Conservation (phyloP, 164 flowering plant genomes). For the Aristolochia fimbriata region DNA sequence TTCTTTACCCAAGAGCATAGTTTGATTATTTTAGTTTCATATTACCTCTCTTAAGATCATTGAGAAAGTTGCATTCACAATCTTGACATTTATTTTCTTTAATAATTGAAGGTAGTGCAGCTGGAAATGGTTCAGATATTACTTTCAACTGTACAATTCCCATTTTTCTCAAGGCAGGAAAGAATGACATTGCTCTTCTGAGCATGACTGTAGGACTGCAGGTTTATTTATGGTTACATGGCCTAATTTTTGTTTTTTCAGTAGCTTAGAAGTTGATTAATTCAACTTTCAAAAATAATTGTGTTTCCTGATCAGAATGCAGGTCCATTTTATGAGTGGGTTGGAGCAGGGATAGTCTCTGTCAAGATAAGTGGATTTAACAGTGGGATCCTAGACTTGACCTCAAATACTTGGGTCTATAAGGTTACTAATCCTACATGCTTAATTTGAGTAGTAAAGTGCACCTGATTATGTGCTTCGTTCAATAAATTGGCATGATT, state of each 20-base stretch:
- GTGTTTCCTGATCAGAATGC: conserved; percentile 46
- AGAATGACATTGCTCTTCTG: conserved; percentile 76
- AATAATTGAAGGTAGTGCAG: conserved; percentile 50
- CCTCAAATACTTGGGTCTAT: conserved; percentile 56
- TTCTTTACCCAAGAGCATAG: background rate
- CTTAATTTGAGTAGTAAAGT: no score
- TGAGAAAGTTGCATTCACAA: background rate
- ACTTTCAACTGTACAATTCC: conserved; percentile 45
- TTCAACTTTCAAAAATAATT: background rate
- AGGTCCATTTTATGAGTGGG: conserved; percentile 83
- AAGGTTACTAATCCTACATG: conserved; percentile 39
- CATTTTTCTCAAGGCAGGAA: conserved; percentile 69
- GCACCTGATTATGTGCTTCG: no score
- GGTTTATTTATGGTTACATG: conserved; percentile 23
- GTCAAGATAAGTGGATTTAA: conserved; percentile 59
- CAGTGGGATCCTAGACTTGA: conserved; percentile 57
- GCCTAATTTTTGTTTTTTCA: background rate
- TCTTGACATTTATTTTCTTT: conserved; percentile 2
- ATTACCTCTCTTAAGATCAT: background rate
- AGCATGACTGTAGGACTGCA: conserved; percentile 94
- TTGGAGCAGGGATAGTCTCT: conserved; percentile 77
- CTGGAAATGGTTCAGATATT: conserved; percentile 64
- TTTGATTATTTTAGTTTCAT: background rate
- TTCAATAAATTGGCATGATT: no score
- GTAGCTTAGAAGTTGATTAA: background rate